Conservation (phyloP, 352 stramenopile genomes). For the Globisporangium canariense region DNA sequence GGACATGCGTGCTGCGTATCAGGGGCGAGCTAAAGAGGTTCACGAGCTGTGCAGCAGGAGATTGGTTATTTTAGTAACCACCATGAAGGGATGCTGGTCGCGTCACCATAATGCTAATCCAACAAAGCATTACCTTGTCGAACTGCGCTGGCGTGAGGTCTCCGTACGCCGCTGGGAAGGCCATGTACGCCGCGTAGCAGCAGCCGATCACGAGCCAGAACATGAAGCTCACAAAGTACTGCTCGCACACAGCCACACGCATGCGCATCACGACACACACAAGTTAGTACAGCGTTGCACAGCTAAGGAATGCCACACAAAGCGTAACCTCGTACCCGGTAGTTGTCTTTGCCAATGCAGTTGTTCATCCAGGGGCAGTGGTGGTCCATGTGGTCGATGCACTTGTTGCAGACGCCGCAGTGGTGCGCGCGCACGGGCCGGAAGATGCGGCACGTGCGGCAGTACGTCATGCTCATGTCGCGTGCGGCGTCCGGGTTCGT, state of each 20-base stretch:
- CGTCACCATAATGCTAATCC: conserved; percentile 6
- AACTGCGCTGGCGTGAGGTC: conserved; percentile 51
- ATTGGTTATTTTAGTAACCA: not conserved
- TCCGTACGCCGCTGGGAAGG: conserved; percentile 53
- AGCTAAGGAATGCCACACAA: not conserved
- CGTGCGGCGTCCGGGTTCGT: conserved; percentile 8
- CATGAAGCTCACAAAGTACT: conserved; percentile 82
- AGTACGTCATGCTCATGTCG: conserved; percentile 34
- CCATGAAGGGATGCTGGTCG: no score
- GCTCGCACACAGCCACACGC: not conserved
- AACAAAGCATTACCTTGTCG: conserved; percentile 31
- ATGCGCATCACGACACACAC: not conserved
- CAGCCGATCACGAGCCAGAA: conserved; percentile 59
- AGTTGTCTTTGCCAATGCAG: conserved; percentile 96
- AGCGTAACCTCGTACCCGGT: conserved; percentile 62
- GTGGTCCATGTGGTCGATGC: conserved; percentile 96
- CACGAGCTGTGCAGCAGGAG: conserved; percentile 23
- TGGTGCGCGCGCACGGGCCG: conserved; percentile 54
- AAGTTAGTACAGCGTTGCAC: no score
- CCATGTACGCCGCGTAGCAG: conserved; percentile 56
- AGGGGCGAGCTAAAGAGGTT: conserved; percentile 22
- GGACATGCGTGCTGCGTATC: conserved; percentile 15
- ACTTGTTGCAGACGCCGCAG: conserved; percentile 84
- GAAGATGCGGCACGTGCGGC: conserved; percentile 44
- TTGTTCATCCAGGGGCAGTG: conserved; percentile 98